These are phyloP conservation scores for Populus tremula DNA, from an alignment of 345 rosid genomes.

Conservation along the genomic window DNA sequence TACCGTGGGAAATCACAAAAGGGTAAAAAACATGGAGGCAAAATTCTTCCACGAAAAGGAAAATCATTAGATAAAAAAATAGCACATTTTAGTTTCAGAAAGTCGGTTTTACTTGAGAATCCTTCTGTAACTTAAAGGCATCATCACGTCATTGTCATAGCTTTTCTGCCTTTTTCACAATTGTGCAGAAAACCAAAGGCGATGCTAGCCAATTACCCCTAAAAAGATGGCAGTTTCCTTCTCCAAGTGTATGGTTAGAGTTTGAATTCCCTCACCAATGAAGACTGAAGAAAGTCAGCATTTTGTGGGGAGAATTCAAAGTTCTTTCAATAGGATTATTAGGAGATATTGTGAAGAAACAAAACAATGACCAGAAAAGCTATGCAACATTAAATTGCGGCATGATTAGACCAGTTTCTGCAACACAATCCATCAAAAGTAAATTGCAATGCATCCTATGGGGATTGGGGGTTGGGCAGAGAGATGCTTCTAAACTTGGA, in stretches of 20 bases:
- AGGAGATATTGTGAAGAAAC: not conserved
- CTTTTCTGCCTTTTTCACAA: not conserved
- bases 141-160: not conserved
- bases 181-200: not conserved
- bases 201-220: not conserved
- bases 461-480: not conserved
- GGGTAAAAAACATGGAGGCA: no score
- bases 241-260: not conserved
- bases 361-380: not conserved
- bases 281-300: not conserved
- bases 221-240: not conserved
- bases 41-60: not conserved
- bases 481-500: constrained; percentile 7
- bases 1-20: no score
- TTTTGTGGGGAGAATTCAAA: not conserved
- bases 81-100: not conserved
- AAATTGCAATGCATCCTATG: not conserved
- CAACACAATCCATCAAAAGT: not conserved
- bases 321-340: not conserved
- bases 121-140: not conserved
- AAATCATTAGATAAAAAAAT: not conserved
- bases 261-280: no score
- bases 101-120: not conserved
- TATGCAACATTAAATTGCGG: no score
- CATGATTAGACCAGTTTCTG: not conserved